Base-by-base conservation (phyloP, 2,329 filamentous ascomycete genomes). In the Didymella pinodella region DNA sequence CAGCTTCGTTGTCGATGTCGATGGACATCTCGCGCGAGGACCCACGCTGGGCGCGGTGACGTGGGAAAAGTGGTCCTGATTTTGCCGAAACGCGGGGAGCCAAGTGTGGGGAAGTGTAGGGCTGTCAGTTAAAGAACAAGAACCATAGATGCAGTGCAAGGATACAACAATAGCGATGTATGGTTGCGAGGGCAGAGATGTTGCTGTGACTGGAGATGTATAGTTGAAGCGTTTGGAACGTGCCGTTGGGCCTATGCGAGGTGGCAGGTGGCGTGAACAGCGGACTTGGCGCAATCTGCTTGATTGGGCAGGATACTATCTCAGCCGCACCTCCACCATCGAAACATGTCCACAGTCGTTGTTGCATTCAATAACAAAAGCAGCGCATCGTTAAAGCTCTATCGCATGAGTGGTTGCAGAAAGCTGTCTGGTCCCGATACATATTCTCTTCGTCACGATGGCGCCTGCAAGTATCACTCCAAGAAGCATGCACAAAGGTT, bases 121-220 rank as follows among this genome's bases (percentile, higher is more conserved):
- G 64, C 46, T 68, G 52, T 57, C 62, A 59, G 64, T 64, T 34
- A 57, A 49, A 63, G 63, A 56, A 59, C 57, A 25, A 46, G 55
- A 56, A 57, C 26, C 48, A 64, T 56, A 49, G 20, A 28, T 45
- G 45, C 32, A 50, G 20, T 28, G 18, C n/a, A 26, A 26, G 2
- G 18, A 48, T 48, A 18, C 40, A 49, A 41, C 2, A 2, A 10
- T 46, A 49, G 31, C 7, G 29, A 46, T 54, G 14, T 22, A 31
- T 11, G 16, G 8, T 38, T 32, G 11, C 20, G 31, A 34, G 18
- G 11, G 25, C n/a, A 18, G 45, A 8, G 20, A 26, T 32, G 11
- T 7, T 16, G 12, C 36, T 16, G 45, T 20, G 16, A 31, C n/a
- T 7, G 40, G n/a, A 32, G 18, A 38, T 25, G 40, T 49, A 22